Evolutionary conservation across 2,329 filamentous ascomycete genomes (phyloP).

Genomic region (Aspergillus felis): DNA sequence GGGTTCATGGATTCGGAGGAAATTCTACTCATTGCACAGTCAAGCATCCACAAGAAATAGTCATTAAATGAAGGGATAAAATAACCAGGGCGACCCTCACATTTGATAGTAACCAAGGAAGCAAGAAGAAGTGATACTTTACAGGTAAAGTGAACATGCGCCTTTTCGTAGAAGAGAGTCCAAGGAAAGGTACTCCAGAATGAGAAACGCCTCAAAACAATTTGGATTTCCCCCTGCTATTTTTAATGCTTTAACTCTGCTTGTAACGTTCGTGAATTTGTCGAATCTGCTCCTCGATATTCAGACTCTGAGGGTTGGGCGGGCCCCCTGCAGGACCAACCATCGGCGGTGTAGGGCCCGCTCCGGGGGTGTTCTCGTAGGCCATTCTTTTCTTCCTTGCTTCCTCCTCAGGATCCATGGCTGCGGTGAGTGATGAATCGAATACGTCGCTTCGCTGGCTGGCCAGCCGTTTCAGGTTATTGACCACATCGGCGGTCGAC

Average conservation of each 20-base stretch:
- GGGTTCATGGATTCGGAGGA: background rate
- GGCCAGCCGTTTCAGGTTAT: slow-evolving; percentile 91
- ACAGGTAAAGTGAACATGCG: background rate
- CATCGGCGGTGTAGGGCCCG: slow-evolving; percentile 23
- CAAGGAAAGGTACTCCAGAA: background rate
- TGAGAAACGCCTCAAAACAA: background rate
- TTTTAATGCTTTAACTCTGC: slow-evolving; percentile 15
- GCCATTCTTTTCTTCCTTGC: slow-evolving; percentile 73
- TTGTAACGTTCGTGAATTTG: slow-evolving; percentile 58
- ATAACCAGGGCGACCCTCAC: background rate
- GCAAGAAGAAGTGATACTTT: background rate
- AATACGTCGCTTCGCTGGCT: slow-evolving; percentile 86
- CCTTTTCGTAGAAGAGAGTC: background rate
- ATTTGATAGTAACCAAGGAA: background rate
- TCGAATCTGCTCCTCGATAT: slow-evolving; percentile 81
- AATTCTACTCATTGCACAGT: background rate
- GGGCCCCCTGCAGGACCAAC: slow-evolving; percentile 27
- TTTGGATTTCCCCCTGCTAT: background rate
- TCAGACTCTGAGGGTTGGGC: slow-evolving; percentile 49
- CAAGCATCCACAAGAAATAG: background rate
- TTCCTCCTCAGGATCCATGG: slow-evolving; percentile 69
- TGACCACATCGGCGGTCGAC: slow-evolving; percentile 80
- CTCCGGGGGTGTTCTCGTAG: slow-evolving; percentile 24
- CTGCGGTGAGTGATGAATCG: slow-evolving; percentile 54
- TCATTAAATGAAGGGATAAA: background rate